Evolutionary conservation across 75 land plant species (phyloP).

Genomic region (Isoetes taiwanensis): DNA sequence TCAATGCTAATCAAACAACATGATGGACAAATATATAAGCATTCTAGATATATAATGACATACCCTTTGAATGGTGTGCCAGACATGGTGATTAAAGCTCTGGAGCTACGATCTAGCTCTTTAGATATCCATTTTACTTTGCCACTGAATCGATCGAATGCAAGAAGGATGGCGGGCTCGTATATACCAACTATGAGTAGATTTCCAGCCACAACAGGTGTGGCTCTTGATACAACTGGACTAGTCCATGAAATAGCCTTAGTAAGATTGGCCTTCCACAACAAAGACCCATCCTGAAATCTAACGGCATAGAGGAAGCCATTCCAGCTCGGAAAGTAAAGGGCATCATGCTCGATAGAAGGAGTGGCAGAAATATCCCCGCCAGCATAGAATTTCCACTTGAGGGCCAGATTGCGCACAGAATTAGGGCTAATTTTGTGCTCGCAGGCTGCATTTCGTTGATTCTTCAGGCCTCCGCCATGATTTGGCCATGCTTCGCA

Average conservation of each 20-base stretch:
- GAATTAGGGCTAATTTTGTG: slow-evolving; percentile 17
- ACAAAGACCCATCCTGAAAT: slow-evolving; percentile 7
- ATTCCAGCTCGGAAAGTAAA: slow-evolving; percentile 37
- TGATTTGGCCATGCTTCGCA: slow-evolving; percentile 45
- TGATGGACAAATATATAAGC: neutral
- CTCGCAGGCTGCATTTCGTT: slow-evolving; percentile 16
- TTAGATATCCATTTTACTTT: neutral
- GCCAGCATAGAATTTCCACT: slow-evolving; percentile 18
- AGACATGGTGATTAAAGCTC: neutral
- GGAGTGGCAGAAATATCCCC: slow-evolving; percentile 31
- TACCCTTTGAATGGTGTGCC: slow-evolving; percentile 4
- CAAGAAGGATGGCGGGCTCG: neutral
- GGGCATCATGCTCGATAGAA: slow-evolving; percentile 8
- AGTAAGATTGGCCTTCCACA: slow-evolving; percentile 26
- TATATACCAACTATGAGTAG: neutral
- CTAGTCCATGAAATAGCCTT: too few species aligned
- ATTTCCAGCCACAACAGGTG: neutral
- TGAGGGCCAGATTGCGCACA: slow-evolving; percentile 4
- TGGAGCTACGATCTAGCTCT: neutral
- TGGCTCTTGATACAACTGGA: too few species aligned
- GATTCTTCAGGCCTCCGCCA: slow-evolving; percentile 27
- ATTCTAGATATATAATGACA: neutral
- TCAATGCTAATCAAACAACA: too few species aligned
- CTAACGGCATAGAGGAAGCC: slow-evolving; percentile 27
- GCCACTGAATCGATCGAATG: neutral